Evolutionary conservation across 495 filamentous ascomycete species (phyloP).

Genomic region (Lentithecium fluviatile): DNA sequence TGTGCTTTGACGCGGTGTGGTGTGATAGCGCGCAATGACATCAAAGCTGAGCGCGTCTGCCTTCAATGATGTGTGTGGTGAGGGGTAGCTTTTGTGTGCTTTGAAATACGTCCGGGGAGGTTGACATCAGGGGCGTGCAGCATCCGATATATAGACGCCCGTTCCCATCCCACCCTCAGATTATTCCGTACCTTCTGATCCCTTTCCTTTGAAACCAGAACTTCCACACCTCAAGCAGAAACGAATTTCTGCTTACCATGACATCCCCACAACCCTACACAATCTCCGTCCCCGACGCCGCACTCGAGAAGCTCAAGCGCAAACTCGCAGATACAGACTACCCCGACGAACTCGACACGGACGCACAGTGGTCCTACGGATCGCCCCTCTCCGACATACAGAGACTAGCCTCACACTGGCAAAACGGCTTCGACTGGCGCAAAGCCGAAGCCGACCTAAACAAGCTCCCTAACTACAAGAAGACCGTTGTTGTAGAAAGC

Average conservation of each 20-base stretch:
- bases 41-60: not conserved
- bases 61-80: not conserved
- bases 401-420: constrained; percentile 52
- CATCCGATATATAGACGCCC: too few relatives aligned
- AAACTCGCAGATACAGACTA: constrained; percentile 26
- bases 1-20: not conserved
- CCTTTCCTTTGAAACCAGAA: too few relatives aligned
- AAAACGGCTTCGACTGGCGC: constrained; percentile 45
- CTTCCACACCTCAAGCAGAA: too few relatives aligned
- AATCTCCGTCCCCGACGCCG: constrained; percentile 28
- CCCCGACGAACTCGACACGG: constrained; percentile 40
- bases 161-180: too few relatives aligned
- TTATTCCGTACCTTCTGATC: too few relatives aligned
- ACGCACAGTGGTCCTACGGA: constrained; percentile 47
- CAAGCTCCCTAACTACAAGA: constrained; percentile 42
- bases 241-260: not conserved
- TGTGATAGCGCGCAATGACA: not conserved
- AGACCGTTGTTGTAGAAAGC: constrained; percentile 37
- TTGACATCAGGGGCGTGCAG: too few relatives aligned
- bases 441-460: constrained; percentile 42
- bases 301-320: constrained; percentile 20
- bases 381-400: constrained; percentile 54
- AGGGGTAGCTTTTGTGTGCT: not conserved
- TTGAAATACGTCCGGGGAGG: too few relatives aligned
- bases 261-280: constrained; percentile 23